phyloP scores from a whole-genome alignment of 139 green algal species.

The Closterium sp. region DNA sequence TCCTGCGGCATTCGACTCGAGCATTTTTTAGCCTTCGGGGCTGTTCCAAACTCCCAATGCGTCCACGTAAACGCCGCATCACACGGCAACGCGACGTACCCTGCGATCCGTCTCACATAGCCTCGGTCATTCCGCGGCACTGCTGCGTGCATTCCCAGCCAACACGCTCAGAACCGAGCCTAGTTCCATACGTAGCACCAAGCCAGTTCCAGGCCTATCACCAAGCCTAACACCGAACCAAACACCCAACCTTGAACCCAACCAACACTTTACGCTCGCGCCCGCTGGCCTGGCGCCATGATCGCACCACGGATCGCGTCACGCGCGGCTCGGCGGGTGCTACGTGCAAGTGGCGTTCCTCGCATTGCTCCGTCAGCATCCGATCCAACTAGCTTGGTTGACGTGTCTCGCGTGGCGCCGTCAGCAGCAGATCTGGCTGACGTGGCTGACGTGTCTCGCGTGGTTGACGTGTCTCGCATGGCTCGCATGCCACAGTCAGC shows the following conservation, averaged over 20 bases:
- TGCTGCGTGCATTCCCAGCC: background rate
- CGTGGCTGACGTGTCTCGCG: too few species aligned
- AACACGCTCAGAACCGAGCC: background rate
- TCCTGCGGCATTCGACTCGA: too few species aligned
- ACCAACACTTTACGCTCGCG: background rate
- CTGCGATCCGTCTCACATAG: background rate
- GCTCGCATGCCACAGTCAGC: background rate
- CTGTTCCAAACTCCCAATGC: too few species aligned
- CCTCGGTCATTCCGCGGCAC: background rate
- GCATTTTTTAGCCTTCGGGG: too few species aligned
- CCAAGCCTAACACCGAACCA: background rate
- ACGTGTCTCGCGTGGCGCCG: too few species aligned
- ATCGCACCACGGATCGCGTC: background rate
- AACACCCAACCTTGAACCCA: background rate
- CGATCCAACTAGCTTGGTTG: too few species aligned
- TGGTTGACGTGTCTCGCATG: background rate
- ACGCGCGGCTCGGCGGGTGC: background rate
- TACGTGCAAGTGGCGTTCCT: background rate
- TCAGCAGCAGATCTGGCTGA: too few species aligned
- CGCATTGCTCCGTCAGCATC: too few species aligned
- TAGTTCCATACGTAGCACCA: background rate
- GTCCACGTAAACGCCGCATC: too few species aligned
- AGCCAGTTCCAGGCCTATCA: background rate
- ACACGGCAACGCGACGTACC: too few species aligned
- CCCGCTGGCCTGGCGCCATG: background rate